These are phyloP conservation scores for Suhomyces taliae DNA, from an alignment of 1,139 yeast genomes.

Conservation along the genomic window DNA sequence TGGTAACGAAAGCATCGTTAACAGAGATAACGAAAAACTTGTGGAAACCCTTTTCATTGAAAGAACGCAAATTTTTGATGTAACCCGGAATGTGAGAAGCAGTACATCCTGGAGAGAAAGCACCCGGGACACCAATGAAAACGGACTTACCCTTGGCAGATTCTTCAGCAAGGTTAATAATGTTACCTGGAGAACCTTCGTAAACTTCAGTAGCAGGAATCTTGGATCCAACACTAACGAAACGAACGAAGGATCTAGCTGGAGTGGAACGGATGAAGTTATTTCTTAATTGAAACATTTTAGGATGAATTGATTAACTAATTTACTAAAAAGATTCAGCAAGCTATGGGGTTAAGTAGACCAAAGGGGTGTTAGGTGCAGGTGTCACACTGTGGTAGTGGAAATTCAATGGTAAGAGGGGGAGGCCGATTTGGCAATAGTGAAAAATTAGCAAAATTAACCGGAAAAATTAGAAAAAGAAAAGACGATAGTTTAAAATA, in stretches of 20 bases:
- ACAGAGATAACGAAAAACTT: conserved; percentile 69
- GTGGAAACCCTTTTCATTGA: conserved; percentile 65
- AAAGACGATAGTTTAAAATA: no score
- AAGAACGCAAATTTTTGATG: conserved; percentile 48
- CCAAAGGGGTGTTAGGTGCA: no score
- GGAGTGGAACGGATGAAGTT: conserved; percentile 1
- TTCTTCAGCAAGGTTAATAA: conserved; percentile 58
- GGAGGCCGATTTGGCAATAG: no score
- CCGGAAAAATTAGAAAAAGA: no score
- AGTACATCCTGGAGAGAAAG: conserved; percentile 85
- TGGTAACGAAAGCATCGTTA: conserved; percentile 82
- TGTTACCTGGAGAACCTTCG: conserved; percentile 70
- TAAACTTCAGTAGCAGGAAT: conserved; percentile 58
- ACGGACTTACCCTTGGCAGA: conserved; percentile 54
- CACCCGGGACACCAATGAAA: conserved; percentile 86
- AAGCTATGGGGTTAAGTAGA: neutral
- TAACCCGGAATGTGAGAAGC: conserved; percentile 80
- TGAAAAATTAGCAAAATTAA: no score
- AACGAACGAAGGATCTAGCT: conserved; percentile 17
- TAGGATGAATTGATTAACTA: neutral
- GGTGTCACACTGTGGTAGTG: no score
- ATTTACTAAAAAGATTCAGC: neutral
- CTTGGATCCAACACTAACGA: conserved; percentile 50
- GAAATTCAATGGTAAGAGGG: no score
- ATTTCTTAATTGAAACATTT: conserved; percentile 5